Base-by-base conservation (phyloP, 1,139 yeast species). In the Yamadazyma triangularis region DNA sequence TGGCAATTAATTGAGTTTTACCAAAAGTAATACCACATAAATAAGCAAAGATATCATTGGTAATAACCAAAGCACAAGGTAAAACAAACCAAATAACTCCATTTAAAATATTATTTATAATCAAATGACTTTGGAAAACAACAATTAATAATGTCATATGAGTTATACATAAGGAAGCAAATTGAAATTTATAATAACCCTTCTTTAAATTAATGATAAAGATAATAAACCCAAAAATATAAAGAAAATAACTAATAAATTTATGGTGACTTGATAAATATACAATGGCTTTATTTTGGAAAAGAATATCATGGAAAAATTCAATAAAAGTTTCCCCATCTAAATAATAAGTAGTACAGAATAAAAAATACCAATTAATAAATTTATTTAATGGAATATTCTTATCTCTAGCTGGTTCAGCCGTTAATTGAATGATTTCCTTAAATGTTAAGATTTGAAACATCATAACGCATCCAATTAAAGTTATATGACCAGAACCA, bases 11-110 rank as follows among this genome's bases (percentile, higher is more conserved):
- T 53, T 86, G 96, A 29, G 97, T 89, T 42, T 73, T 77, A 31
- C 99, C 99, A 62, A 91, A 88, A 2, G 97, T 86, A 45, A 91
- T 91, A 30, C 99, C 99, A 63, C 97, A 91, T 36, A 91, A 68
- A 55, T 91, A 91, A 22, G 99, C 98, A 69, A 88, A 89, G 33
- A 89, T 88, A 54, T 91, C 99, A 56, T 91, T 91, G 35, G 88
- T 85, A 45, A 91, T 86, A 29, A 91, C 99, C 48, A 91, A 69
- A 4, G 94, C 80, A 36, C 86, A 87, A 2, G 99, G 98, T 34
- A 91, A 70, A 39, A 91, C 66, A 62, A 89, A 87, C 99, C 99
- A 91, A 52, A 88, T 82, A 53, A 91, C 67, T 11, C 98, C 99
- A 42, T 79, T 83, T 47, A 89, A 72, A 38, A 91, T 83, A 56